phyloP scores from a whole-genome alignment of 73 alveolate species.

The Loxodes magnus region DNA sequence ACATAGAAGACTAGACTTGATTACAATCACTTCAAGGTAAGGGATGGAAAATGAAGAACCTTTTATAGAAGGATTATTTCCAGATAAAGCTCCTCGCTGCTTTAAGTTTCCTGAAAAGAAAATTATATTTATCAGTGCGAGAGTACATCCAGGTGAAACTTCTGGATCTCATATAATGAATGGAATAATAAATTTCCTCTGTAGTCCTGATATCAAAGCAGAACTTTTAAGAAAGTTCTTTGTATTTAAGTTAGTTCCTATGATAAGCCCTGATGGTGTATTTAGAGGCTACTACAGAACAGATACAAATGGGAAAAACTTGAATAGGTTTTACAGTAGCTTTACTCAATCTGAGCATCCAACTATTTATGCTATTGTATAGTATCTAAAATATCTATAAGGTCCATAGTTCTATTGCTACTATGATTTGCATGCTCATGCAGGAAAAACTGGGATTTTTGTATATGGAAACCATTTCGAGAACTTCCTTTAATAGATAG shows the following conservation, averaged over 20 bases:
- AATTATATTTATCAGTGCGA: slow-evolving; percentile 18
- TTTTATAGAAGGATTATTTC: slow-evolving; percentile 22
- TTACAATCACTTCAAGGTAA: slow-evolving; percentile 32
- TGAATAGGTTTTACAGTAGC: slow-evolving; percentile 34
- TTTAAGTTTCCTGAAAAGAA: slow-evolving; percentile 20
- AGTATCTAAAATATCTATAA: slow-evolving; percentile 18
- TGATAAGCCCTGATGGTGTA: slow-evolving; percentile 53
- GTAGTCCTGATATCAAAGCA: slow-evolving; percentile 18
- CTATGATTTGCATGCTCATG: slow-evolving; percentile 69
- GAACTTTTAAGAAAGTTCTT: slow-evolving; percentile 23
- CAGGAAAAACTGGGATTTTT: slow-evolving; percentile 44
- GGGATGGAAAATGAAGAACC: slow-evolving; percentile 43
- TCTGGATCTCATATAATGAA: slow-evolving; percentile 13
- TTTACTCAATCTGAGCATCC: slow-evolving; percentile 40
- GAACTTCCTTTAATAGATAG: slow-evolving; percentile 23
- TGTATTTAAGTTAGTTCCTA: slow-evolving; percentile 42
- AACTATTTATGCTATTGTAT: slow-evolving; percentile 44
- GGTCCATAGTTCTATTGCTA: slow-evolving; percentile 39
- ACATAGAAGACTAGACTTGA: slow-evolving; percentile 29
- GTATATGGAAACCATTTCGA: slow-evolving; percentile 47
- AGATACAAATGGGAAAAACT: slow-evolving; percentile 33
- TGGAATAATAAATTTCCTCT: slow-evolving; percentile 16
- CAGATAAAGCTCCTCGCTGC: slow-evolving; percentile 3
- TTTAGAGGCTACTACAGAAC: slow-evolving; percentile 36
- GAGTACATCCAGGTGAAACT: slow-evolving; percentile 27